Percentiles rank a stretch among this genome's conserved stretches.
Evolutionary conservation across 768 basidiomycete genomes (phyloP).

Genomic region (Saitozyma sp.): DNA sequence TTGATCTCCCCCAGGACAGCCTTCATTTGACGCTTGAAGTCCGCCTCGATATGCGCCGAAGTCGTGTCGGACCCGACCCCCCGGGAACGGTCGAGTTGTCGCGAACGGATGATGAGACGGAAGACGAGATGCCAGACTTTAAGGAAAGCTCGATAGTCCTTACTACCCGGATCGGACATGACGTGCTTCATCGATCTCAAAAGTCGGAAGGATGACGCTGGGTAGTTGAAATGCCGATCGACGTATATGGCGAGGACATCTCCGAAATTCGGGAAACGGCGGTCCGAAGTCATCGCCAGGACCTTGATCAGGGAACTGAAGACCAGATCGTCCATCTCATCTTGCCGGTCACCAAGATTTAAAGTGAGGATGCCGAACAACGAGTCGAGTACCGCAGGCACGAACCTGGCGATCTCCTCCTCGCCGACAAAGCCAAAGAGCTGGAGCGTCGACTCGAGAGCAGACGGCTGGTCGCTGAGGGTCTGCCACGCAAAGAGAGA

Average conservation of each 20-base stretch:
- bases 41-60: conserved; percentile 77
- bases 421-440: conserved; percentile 91
- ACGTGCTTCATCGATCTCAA: conserved; percentile 84
- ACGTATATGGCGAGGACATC: conserved; percentile 93
- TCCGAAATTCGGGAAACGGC: conserved; percentile 92
- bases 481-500: conserved; percentile 60
- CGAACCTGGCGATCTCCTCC: conserved; percentile 90
- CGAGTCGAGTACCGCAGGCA: conserved; percentile 86
- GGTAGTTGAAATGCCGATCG: conserved; percentile 78
- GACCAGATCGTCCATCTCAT: conserved; percentile 79
- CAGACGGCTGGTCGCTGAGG: conserved; percentile 54
- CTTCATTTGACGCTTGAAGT: conserved; percentile 79
- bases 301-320: conserved; percentile 90
- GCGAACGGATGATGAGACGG: conserved; percentile 86
- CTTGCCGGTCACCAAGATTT: conserved; percentile 63
- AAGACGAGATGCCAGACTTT: conserved; percentile 98
- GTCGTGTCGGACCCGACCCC: conserved; percentile 79
- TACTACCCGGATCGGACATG: conserved; percentile 69
- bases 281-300: conserved; percentile 86
- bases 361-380: conserved; percentile 86
- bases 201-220: conserved; percentile 77
- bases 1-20: conserved; percentile 78
- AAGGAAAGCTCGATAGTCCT: conserved; percentile 77
- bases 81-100: conserved; percentile 80
- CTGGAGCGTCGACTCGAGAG: conserved; percentile 69